Evolutionary conservation across 768 basidiomycete species (phyloP), one percentile per base, ranked within the genome.

Genomic region (Psilocybe cubensis): DNA sequence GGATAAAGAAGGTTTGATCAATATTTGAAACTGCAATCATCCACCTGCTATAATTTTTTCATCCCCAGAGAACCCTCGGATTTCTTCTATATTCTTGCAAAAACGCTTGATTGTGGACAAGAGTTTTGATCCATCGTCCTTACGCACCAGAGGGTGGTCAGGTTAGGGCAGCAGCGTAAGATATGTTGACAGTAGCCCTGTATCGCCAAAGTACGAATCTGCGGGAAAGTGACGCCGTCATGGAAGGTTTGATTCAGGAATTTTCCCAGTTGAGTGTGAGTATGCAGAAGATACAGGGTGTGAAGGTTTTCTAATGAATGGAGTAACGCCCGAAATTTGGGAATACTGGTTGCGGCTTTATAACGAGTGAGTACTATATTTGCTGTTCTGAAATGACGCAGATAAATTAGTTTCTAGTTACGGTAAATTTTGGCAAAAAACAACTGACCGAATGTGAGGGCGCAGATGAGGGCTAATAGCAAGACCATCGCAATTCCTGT

Each of bases 251-350:
- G 54, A 35, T 67, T 67, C 14, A 72, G 48, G 12, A 58, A 60
- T 8, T 67, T 68, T 5, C 68, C 68, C 71, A 73, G 73, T 35
- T 63, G 64, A 3, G 67, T 64, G 54, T 74, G 71, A 17, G 70
- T 67, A 52, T 72, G 70, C 12, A 72, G 47, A 28, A 75, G 61
- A 51, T 72, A 70, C 6, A 72, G 53, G 3, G 70, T 72, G 49
- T 70, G 70, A 3, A 72, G 57, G 40, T 72, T 72, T 5, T 68
- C 68, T 21, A 74, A 63, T 27, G 25, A 44, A 7, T 64, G 31
- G 1, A 73, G 53, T 54, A 68, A 66, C n/a, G 50, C 50, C 12
- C 67, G 62, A 33, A 74, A 69, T 10, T 58, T 58, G 4, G 70
- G 65, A 12, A 74, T 51, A 20, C 68, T 56, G 2, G 54, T 62